phyloP scores from a whole-genome alignment of 108 stramenopile genomes.

The Hondaea fermentalgiana region DNA sequence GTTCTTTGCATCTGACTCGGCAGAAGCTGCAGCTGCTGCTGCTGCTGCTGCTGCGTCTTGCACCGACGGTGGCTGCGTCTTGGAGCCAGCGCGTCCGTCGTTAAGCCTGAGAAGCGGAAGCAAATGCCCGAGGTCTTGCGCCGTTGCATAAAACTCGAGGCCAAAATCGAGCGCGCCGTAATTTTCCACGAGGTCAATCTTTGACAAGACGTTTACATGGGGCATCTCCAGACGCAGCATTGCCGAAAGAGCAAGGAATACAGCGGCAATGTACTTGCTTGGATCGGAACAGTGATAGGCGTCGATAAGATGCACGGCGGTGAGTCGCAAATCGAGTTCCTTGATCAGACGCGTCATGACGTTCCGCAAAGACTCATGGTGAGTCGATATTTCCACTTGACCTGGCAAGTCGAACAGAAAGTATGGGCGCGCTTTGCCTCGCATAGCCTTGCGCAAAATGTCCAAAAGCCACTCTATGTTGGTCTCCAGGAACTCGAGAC shows the following conservation, averaged over 20 bases:
- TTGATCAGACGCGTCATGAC: slow-evolving; percentile 59
- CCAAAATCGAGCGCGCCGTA: slow-evolving; percentile 41
- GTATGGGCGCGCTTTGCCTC: slow-evolving; percentile 41
- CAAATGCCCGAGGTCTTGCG: slow-evolving; percentile 19
- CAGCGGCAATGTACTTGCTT: slow-evolving; percentile 78
- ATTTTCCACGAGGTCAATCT: slow-evolving; percentile 72
- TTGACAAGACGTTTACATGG: slow-evolving; percentile 84
- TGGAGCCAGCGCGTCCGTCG: not conserved
- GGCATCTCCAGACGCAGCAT: slow-evolving; percentile 92
- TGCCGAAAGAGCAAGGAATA: slow-evolving; percentile 74
- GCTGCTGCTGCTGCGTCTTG: not conserved
- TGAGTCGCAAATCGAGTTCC: slow-evolving; percentile 71
- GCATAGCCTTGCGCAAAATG: slow-evolving; percentile 4
- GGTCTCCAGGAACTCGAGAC: slow-evolving; percentile 81
- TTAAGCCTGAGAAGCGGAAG: not conserved
- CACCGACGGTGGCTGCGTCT: not conserved
- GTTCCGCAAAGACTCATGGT: slow-evolving; percentile 59
- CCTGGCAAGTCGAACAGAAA: slow-evolving; percentile 91
- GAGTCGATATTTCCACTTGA: slow-evolving; percentile 91
- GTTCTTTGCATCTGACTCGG: too few species aligned
- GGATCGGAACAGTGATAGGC: slow-evolving; percentile 80
- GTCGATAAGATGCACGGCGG: slow-evolving; percentile 88
- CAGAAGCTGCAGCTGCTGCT: not conserved
- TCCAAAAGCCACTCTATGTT: slow-evolving; percentile 51
- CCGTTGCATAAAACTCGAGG: slow-evolving; percentile 47